Conservation (phyloP, 768 basidiomycete species). For the Phanerochaete carnosa region DNA sequence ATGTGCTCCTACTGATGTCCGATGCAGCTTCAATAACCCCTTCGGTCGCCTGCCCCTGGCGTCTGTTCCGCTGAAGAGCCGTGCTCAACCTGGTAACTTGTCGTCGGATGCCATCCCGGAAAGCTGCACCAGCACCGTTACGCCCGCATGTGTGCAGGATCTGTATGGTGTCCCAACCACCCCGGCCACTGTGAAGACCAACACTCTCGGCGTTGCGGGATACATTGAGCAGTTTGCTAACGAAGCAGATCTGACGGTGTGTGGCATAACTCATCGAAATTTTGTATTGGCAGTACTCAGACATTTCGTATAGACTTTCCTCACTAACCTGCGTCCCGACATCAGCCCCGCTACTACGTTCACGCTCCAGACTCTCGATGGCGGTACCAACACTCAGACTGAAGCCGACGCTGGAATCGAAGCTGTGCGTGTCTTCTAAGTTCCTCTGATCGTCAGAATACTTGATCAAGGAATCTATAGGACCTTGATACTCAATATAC, state of each 20-base stretch:
- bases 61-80: slow-evolving; percentile 23
- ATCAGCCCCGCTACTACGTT: slow-evolving; percentile 20
- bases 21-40: slow-evolving; percentile 36
- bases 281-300: slow-evolving; percentile 21
- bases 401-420: slow-evolving; percentile 24
- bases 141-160: slow-evolving; percentile 30
- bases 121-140: slow-evolving; percentile 21
- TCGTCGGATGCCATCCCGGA: slow-evolving; percentile 21
- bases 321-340: slow-evolving; percentile 22
- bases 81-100: slow-evolving; percentile 18
- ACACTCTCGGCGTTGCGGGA: slow-evolving; percentile 30
- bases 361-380: slow-evolving; percentile 23
- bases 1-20: slow-evolving; percentile 21
- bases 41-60: slow-evolving; percentile 8
- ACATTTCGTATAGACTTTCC: slow-evolving; percentile 20
- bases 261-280: slow-evolving; percentile 17
- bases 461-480: slow-evolving; percentile 8
- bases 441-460: not conserved
- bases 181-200: slow-evolving; percentile 19
- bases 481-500: slow-evolving; percentile 37
- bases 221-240: slow-evolving; percentile 30
- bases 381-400: slow-evolving; percentile 25
- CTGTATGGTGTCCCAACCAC: slow-evolving; percentile 35
- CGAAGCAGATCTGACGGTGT: slow-evolving; percentile 24
- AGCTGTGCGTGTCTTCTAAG: slow-evolving; percentile 8